Base-by-base conservation (phyloP, 257 asterid species). In the Gynochthodes officinalis region DNA sequence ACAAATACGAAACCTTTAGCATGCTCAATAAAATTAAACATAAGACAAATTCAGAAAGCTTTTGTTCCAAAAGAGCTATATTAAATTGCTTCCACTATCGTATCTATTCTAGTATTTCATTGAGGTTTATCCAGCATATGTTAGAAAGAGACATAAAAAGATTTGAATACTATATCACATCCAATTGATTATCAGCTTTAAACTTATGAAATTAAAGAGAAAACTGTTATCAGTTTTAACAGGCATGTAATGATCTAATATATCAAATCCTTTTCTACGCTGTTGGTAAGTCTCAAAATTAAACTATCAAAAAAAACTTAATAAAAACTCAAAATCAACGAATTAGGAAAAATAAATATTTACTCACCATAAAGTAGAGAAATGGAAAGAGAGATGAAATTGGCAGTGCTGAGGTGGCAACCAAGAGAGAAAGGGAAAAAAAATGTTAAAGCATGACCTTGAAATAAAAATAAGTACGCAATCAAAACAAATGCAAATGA, bases 351-450 rank as follows among this genome's bases (percentile, higher is more conserved):
- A 16, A n/a, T 4, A 2, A n/a, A 0, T n/a, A n/a, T n/a, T 33
- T 33, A 35, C 79, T 69, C 49, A 75, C 79, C 79, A 75, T 75
- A 30, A 69, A 75, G 65, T 75, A 75, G 57, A 75, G 70, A 62
- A 69, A 75, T 9, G 79, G 79, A 69, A 75, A 75, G 71, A 75
- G 79, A 18, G 79, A 68, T 19, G 79, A 75, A 30, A 75, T 75
- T 19, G 79, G 79, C 75, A 75, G 79, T 12, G 70, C 79, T 75
- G 79, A 39, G 27, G 43, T 49, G 18, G 40, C n/a, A 37, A 64
- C 25, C 30, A 63, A 64, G 21, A 62, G 27, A 52, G n/a, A 15
- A 52, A 32, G 7, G 39, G 33, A 4, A 3, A 27, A 1, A 71
- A 43, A 11, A 43, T 33, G 46, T 16, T 18, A 62, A n/a, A 37